Evolutionary conservation across 164 flowering plant species (phyloP).

Genomic region (Buxus sempervirens): DNA sequence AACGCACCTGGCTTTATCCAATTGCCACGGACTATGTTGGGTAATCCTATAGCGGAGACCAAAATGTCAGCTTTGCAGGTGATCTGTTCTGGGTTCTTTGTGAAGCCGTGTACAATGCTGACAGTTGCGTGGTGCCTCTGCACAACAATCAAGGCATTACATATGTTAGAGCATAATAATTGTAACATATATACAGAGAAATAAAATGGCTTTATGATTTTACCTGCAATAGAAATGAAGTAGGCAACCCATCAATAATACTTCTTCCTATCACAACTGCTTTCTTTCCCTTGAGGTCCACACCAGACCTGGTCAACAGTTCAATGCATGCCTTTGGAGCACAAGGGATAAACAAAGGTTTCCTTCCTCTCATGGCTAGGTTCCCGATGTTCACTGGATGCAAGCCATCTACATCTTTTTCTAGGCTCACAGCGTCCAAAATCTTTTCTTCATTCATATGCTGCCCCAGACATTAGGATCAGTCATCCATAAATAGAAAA

Average conservation of each 20-base stretch:
- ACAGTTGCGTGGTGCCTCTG: slow-evolving; percentile 95
- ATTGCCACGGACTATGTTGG: slow-evolving; percentile 85
- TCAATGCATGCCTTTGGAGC: slow-evolving; percentile 97
- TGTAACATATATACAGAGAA: no score
- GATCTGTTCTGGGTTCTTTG: slow-evolving; percentile 77
- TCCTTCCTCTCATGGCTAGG: slow-evolving; percentile 89
- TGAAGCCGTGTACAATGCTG: slow-evolving; percentile 80
- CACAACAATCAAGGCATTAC: no score
- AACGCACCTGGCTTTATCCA: slow-evolving; percentile 98
- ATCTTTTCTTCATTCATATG: slow-evolving; percentile 75
- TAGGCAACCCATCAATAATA: slow-evolving; percentile 95
- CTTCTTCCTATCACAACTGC: slow-evolving; percentile 98
- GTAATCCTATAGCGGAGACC: slow-evolving; percentile 78
- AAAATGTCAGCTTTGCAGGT: slow-evolving; percentile 82
- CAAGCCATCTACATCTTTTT: slow-evolving; percentile 97
- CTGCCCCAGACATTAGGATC: no score
- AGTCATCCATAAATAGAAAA: no score
- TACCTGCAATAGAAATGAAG: slow-evolving; percentile 81
- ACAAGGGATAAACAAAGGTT: slow-evolving; percentile 90
- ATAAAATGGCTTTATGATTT: no score
- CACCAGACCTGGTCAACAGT: slow-evolving; percentile 61
- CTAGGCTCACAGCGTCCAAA: slow-evolving; percentile 70
- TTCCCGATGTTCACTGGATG: slow-evolving; percentile 86
- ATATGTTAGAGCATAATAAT: no score
- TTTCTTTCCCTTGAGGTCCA: slow-evolving; percentile 78